Evolutionary conservation across 495 filamentous ascomycete species (phyloP), one percentile per base, ranked within the genome.

Genomic region (Aspergillus sparsus): DNA sequence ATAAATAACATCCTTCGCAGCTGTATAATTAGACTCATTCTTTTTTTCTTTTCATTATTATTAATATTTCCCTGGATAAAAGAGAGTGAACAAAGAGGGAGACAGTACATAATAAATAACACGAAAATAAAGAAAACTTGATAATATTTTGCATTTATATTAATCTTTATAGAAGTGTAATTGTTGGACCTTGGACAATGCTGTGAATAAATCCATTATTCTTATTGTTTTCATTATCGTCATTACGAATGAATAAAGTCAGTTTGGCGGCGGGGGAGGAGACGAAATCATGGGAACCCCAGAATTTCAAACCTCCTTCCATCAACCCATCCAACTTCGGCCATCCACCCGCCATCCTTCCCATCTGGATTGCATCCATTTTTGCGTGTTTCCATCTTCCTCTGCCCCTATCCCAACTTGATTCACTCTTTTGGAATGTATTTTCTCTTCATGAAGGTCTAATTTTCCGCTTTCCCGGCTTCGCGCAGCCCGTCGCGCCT

Each of bases 401-500:
- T 53, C 60, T 55, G 27, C 13, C 42, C 47, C 32, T 27, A 35
- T 11, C 15, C 58, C 54, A 53, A 37, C 46, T 61, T 44, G 27
- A 62, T 60, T 39, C 34, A 31, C 33, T 55, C 41, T 53, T 56
- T 46, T 62, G 53, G 58, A 52, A 58, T 61, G 63, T 27, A 53
- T 53, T 54, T 56, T 55, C 3, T 45, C 68, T 76, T 74, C 63
- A 77, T 78, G 77, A 77, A 78, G 75, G 70, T 68, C 68, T 78
- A 75, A 66, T 61, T 67, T 55, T 62, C 47, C 63, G 60, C 62
- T 59, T 63, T 49, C 55, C 63, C 72, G 70, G 72, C 73, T 74
- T 77, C 71, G 74, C 76, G 74, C 69, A 76, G 71, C 73, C 68
- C 64, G 70, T 77, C 71, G 77, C 75, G 76, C 73, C 67, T 67